These are phyloP conservation scores for Prosopis cineraria DNA, from an alignment of 306 rosid species.

Conservation along the genomic window DNA sequence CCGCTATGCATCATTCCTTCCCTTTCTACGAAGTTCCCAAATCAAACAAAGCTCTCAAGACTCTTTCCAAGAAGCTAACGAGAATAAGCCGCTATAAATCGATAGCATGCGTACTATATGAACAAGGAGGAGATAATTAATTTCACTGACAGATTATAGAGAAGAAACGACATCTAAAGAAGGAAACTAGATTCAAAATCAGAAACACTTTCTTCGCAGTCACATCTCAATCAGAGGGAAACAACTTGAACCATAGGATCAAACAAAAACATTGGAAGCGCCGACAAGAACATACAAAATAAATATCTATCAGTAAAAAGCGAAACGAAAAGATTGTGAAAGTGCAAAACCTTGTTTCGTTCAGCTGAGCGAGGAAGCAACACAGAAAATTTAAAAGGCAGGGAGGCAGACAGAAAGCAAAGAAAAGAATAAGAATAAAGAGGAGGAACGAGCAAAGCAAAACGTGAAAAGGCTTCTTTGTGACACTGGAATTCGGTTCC, in stretches of 20 bases:
- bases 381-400: no score
- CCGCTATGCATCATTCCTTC: neutral
- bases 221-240: conserved; percentile 24
- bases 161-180: conserved; percentile 2
- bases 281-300: neutral
- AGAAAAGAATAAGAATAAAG: neutral
- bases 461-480: conserved; percentile 17
- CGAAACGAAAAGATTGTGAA: conserved; percentile 21
- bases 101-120: neutral
- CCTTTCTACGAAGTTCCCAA: neutral
- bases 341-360: conserved; percentile 40
- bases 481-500: neutral
- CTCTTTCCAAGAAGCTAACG: neutral
- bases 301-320: neutral
- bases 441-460: conserved; percentile 11
- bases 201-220: conserved; percentile 9
- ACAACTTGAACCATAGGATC: conserved; percentile 13
- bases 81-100: neutral
- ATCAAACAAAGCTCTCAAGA: conserved; percentile 2
- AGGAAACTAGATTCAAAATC: conserved; percentile 41
- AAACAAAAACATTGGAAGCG: neutral
- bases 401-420: neutral
- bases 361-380: neutral
- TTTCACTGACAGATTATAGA: conserved; percentile 27
- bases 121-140: neutral